These are phyloP conservation scores for Lentinus brumalis DNA, from an alignment of 768 basidiomycete genomes.

Conservation along the genomic window DNA sequence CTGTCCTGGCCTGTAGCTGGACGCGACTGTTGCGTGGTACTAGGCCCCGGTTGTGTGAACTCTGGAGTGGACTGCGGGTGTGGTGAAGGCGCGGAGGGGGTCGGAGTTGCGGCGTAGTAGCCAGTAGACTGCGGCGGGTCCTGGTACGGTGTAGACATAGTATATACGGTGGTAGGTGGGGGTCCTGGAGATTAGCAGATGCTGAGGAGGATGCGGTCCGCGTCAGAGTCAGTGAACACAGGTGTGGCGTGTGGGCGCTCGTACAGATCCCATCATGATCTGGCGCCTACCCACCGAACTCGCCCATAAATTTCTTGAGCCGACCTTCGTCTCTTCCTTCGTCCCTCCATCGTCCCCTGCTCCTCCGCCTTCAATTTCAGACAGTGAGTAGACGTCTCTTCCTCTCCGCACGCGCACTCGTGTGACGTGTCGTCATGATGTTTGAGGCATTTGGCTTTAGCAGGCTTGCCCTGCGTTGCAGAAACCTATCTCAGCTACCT, in stretches of 20 bases:
- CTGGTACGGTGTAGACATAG: constrained; percentile 22
- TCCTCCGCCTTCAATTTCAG: not conserved
- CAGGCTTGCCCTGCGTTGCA: constrained; percentile 70
- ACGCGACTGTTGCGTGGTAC: constrained; percentile 25
- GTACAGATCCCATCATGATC: constrained; percentile 1
- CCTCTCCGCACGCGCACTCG: not conserved
- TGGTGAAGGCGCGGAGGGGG: constrained; percentile 18
- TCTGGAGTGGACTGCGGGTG: constrained; percentile 21
- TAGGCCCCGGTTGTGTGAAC: constrained; percentile 23
- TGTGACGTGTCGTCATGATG: constrained; percentile 52
- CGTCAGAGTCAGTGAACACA: not conserved
- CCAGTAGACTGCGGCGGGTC: constrained; percentile 11
- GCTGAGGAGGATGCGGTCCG: not conserved
- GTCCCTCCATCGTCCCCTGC: not conserved
- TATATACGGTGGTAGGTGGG: not conserved
- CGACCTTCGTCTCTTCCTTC: too few species aligned
- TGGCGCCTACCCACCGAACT: constrained; percentile 10
- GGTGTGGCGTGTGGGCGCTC: not conserved
- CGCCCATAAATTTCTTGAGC: not conserved
- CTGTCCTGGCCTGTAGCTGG: constrained; percentile 67
- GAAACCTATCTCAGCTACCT: constrained; percentile 92
- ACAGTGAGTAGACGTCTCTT: constrained; percentile 27
- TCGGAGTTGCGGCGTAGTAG: constrained; percentile 19
- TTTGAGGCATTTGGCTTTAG: constrained; percentile 97
- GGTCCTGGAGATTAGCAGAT: not conserved